Base-by-base conservation (phyloP, 495 filamentous ascomycete species). In the Trichoderma parareesei region DNA sequence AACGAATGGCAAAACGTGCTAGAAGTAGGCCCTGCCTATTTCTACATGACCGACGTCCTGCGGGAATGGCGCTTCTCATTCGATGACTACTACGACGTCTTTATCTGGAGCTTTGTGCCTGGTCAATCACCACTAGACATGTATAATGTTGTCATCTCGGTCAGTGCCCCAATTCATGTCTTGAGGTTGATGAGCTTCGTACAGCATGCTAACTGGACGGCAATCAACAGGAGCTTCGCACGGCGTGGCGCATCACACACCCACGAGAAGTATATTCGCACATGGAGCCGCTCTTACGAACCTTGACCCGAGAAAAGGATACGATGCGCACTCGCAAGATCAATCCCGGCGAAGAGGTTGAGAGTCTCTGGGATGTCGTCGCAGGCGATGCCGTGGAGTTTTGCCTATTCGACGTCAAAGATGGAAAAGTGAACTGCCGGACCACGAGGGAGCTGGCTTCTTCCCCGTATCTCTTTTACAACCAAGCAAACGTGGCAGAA, bases 81-180 rank as follows among this genome's bases (percentile, higher is more conserved):
- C 65, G 72, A 77, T 37, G 76, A 81, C 33, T 82, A 79, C 65
- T 79, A 80, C 64, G 81, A 83, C 67, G 70, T 85, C 37, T 80
- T 78, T 62, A 69, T 85, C 10, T 82, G 80, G 79, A 77, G 82
- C 65, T 74, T 76, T 38, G 70, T 67, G n/a, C 73, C 81, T 16
- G 75, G 75, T 7, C 35, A 71, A 10, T 57, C 64, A 1, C 44
- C 67, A 2, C 37, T 60, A 18, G 41, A 64, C 7, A 59, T 70
- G 55, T 67, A 66, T 63, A 44, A 64, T 40, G 35, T 53, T 20
- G 59, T 68, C 57, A 62, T 46, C 16, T 43, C 53, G 13, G 64
- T 65, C n/a, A 38, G 57, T 37, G 38, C 20, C n/a, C 18, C 33
- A 27, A 27, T 27, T 27, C 27, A n/a, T n/a, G n/a, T 33, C 16